Conservation (phyloP, 352 stramenopile genomes). For the Thalassiosira exigua region DNA sequence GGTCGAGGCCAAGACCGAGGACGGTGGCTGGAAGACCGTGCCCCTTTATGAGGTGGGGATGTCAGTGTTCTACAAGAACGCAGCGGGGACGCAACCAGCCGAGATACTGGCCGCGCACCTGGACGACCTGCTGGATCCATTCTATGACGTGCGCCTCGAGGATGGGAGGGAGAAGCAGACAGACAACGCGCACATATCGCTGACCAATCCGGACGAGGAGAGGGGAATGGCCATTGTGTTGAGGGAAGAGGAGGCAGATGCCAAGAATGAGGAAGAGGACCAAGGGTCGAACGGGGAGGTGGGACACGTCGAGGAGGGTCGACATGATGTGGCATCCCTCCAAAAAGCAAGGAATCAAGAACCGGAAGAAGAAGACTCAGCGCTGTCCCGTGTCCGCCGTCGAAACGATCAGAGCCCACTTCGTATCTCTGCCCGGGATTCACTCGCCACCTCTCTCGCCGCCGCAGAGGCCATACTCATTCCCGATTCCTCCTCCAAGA, state of each 20-base stretch:
- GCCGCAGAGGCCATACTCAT: not conserved
- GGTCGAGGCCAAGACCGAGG: slow-evolving; percentile 54
- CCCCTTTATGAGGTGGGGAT: slow-evolving; percentile 48
- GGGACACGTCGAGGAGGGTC: not conserved
- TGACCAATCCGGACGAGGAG: not conserved
- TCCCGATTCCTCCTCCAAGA: too few relatives aligned
- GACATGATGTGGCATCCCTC: not conserved
- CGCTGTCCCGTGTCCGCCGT: too few relatives aligned
- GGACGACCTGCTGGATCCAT: slow-evolving; percentile 63
- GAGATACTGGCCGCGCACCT: slow-evolving; percentile 51
- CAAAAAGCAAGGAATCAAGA: not conserved
- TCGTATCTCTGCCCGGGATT: not conserved
- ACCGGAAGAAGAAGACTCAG: not conserved
- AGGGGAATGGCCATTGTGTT: not conserved
- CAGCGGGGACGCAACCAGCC: slow-evolving; percentile 33
- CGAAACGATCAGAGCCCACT: not conserved
- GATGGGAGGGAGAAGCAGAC: slow-evolving; percentile 52
- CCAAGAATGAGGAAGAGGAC: not conserved
- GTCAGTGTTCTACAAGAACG: slow-evolving; percentile 65
- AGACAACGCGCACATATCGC: slow-evolving; percentile 21
- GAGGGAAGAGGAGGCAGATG: not conserved
- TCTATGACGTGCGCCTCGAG: slow-evolving; percentile 50
- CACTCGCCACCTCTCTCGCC: not conserved
- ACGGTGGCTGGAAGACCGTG: slow-evolving; percentile 39
- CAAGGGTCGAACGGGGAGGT: not conserved